phyloP scores from a whole-genome alignment of 257 asterid species.

The Anisodus tanguticus region DNA sequence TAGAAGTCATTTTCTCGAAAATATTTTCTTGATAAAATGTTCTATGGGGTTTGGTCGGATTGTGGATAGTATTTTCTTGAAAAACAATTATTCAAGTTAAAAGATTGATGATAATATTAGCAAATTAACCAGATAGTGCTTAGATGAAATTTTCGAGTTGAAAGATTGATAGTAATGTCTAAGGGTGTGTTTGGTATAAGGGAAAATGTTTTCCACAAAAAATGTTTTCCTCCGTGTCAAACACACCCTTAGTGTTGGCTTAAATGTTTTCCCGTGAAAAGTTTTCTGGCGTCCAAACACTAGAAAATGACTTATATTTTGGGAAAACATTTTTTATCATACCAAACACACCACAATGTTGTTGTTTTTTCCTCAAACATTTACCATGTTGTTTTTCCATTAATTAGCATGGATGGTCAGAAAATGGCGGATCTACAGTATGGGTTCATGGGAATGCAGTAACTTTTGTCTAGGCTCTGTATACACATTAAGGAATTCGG shows the following conservation, averaged over 20 bases:
- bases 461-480: neutral
- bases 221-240: neutral
- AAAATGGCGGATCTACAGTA: neutral
- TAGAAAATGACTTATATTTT: too few species aligned
- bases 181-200: neutral
- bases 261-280: too few species aligned
- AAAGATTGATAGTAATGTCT: neutral
- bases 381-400: neutral
- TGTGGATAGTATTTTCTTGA: neutral
- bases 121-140: neutral
- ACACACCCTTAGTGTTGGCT: too few species aligned
- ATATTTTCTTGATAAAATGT: neutral
- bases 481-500: neutral
- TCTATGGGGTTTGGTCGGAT: neutral
- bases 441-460: neutral
- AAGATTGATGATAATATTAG: neutral
- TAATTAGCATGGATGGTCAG: neutral
- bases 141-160: neutral
- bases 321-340: neutral
- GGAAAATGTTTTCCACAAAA: neutral
- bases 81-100: neutral
- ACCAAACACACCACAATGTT: neutral
- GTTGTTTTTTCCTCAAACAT: too few species aligned
- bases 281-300: too few species aligned
- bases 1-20: neutral